Conservation (phyloP, 257 asterid species). For the Leptodermis oblonga region DNA sequence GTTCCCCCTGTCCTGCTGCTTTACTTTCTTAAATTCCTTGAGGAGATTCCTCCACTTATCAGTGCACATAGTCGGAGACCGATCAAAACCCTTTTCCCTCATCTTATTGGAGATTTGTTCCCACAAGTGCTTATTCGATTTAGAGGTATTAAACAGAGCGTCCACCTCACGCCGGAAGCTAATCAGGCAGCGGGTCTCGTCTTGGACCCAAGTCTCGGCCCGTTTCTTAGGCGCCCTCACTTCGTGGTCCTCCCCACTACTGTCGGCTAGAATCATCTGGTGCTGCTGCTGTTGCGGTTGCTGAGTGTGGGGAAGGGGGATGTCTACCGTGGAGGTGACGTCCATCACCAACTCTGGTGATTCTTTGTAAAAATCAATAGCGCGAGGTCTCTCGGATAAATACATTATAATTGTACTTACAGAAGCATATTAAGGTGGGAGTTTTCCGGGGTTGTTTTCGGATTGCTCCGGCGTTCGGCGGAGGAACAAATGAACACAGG, state of each 20-base stretch:
- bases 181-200: conserved; percentile 67
- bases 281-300: conserved; percentile 9
- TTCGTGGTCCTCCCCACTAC: conserved; percentile 43
- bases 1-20: conserved; percentile 38
- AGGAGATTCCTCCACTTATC: conserved; percentile 93
- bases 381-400: conserved; percentile 23
- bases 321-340: conserved; percentile 15
- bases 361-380: conserved; percentile 23
- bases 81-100: conserved; percentile 88
- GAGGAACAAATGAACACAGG: too few relatives aligned
- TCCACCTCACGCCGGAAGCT: conserved; percentile 67
- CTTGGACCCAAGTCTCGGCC: conserved; percentile 90
- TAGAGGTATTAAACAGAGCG: conserved; percentile 69
- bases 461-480: not conserved
- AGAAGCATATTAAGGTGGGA: not conserved
- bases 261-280: conserved; percentile 38
- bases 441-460: not conserved
- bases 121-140: conserved; percentile 86
- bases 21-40: conserved; percentile 79
- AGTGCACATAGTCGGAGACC: conserved; percentile 92
- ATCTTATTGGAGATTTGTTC: conserved; percentile 75
- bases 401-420: conserved; percentile 15
- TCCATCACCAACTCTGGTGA: conserved; percentile 17
- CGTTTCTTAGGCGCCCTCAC: conserved; percentile 62
- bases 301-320: not conserved